A percentile compares a stretch with the other conserved stretches of the same genome.
Conservation (phyloP, 2,329 filamentous ascomycete genomes). For the Colletotrichum sp. region DNA sequence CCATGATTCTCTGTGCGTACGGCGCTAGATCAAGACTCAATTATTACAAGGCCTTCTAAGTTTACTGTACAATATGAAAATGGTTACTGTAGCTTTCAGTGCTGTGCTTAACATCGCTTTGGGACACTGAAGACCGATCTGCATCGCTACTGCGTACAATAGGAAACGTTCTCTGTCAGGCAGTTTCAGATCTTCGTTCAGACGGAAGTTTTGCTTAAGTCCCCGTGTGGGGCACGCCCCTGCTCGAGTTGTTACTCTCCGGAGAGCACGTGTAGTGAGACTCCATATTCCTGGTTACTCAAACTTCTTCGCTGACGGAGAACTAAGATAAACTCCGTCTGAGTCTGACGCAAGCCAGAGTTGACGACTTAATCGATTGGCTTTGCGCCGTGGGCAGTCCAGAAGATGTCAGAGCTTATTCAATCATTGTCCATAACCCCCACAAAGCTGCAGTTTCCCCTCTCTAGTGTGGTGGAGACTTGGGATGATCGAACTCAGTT, state of each 20-base stretch:
- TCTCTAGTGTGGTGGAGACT: background rate
- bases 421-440: background rate
- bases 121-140: background rate
- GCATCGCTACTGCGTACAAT: background rate
- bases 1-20: background rate
- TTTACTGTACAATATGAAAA: background rate
- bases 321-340: background rate
- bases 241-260: background rate
- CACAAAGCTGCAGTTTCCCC: background rate
- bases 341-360: background rate
- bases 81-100: background rate
- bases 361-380: background rate
- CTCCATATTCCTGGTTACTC: rapidly evolving
- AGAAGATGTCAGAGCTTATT: background rate
- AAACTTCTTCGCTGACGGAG: background rate
- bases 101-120: background rate
- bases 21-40: background rate
- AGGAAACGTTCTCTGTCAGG: background rate
- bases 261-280: background rate
- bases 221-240: background rate
- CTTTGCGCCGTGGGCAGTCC: background rate
- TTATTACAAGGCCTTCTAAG: background rate
- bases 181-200: background rate
- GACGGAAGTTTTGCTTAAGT: background rate
- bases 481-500: background rate